Evolutionary conservation across 1,139 yeast genomes (phyloP).

Genomic region (Blastobotrys niveus): DNA sequence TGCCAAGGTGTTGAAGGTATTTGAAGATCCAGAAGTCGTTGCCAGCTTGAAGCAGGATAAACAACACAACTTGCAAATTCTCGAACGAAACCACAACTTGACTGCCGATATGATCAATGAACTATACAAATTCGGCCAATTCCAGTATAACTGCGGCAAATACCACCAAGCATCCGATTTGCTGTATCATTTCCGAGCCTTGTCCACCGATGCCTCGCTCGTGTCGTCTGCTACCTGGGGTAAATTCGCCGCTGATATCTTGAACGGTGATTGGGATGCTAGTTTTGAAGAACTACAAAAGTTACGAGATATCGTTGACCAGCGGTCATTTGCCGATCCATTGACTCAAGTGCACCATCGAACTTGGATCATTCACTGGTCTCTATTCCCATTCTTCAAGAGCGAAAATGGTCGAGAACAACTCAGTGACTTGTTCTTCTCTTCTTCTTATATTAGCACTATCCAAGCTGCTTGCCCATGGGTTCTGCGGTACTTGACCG

Average conservation of each 20-base stretch:
- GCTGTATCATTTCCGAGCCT: constrained; percentile 48
- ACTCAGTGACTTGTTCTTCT: constrained; percentile 49
- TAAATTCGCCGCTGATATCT: constrained; percentile 51
- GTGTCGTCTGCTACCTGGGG: constrained; percentile 60
- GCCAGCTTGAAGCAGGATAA: constrained; percentile 49
- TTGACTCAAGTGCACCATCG: constrained; percentile 53
- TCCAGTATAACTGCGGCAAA: constrained; percentile 56
- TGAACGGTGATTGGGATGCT: constrained; percentile 46
- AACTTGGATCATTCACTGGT: constrained; percentile 63
- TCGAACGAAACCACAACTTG: constrained; percentile 42
- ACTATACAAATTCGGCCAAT: constrained; percentile 51
- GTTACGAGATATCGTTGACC: constrained; percentile 52
- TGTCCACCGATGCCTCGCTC: constrained; percentile 46
- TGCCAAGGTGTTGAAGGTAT: constrained; percentile 41
- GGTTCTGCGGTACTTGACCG: constrained; percentile 55
- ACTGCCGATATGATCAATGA: constrained; percentile 47
- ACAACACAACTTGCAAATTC: constrained; percentile 43
- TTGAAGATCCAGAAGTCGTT: constrained; percentile 45
- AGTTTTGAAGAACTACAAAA: constrained; percentile 48
- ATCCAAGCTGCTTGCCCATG: constrained; percentile 66
- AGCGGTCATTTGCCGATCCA: constrained; percentile 48
- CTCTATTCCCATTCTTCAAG: constrained; percentile 53
- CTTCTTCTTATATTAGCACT: constrained; percentile 53
- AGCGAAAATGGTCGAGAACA: constrained; percentile 41
- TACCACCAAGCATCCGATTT: constrained; percentile 53